Evolutionary conservation across 169 alveolate genomes (phyloP), one percentile per base, ranked within the genome.

Genomic region (Plasmodium coatneyi): DNA sequence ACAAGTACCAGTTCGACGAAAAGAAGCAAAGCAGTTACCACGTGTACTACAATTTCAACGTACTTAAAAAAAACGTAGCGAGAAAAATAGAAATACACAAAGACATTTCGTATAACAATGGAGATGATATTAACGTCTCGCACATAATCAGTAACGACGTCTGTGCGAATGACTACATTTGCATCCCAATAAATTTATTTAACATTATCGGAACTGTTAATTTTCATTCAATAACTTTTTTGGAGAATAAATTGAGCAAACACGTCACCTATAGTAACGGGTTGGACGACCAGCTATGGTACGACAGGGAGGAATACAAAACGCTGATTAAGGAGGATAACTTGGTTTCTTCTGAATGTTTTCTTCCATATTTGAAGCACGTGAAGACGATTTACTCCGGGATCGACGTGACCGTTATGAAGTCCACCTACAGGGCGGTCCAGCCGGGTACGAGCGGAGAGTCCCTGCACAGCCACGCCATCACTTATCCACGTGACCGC

Each of bases 91-190:
- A 87, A 56, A 78, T 87, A 52, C 87, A 87, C 80, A 87, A 87
- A 41, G 93, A 87, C 71, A 87, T 87, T 36, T 87, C 93, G 16
- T 87, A 87, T 66, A 87, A 87, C 52, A 87, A 87, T 87, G 93
- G 93, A 56, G 93, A 87, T 79, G 93, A 87, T 22, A 87, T 87
- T 36, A 87, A 87, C 80, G 87, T 87, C 30, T 87, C 93, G 22
- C 93, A 87, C 46, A 87, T 87, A 46, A 49, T 87, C 25, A 71
- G 82, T 41, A 87, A 76, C 10, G 89, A 87, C 52, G 93, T 66
- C 1, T 87, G 93, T 78, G 49, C 93, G 19, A 87, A 87, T 54
- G 93, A 87, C 71, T 87, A 78, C 71, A 87, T 87, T 56, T 87
- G 93, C 41, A 87, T 87, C 43, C 93, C 93, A 22, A 87, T 87